phyloP scores from a whole-genome alignment of 2,329 filamentous ascomycete genomes.

The Microdochium nivale region DNA sequence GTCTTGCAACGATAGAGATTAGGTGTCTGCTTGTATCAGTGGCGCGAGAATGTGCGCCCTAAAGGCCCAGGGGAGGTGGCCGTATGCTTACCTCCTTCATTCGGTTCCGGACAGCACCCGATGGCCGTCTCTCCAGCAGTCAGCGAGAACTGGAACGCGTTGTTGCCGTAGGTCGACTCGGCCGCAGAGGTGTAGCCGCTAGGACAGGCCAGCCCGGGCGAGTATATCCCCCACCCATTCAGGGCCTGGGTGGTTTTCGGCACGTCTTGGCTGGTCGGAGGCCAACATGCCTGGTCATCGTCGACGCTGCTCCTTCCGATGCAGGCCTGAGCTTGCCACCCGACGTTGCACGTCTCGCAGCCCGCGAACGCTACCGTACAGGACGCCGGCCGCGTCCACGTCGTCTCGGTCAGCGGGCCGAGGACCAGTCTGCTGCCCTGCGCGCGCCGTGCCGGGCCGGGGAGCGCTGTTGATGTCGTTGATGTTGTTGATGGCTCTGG shows the following conservation, averaged over 20 bases:
- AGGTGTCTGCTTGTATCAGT: too few species aligned
- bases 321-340: slow-evolving; percentile 9
- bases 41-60: too few species aligned
- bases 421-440: slow-evolving; percentile 24
- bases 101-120: slow-evolving; percentile 7
- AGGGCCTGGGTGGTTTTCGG: slow-evolving; percentile 3
- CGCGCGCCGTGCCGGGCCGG: too few species aligned
- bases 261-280: slow-evolving; percentile 3
- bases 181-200: slow-evolving; percentile 7
- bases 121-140: slow-evolving; percentile 7
- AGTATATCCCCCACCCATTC: slow-evolving; percentile 8
- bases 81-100: neutral
- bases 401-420: slow-evolving; percentile 23
- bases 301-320: neutral
- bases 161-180: slow-evolving; percentile 3
- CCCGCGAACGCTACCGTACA: slow-evolving; percentile 6
- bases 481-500: too few species aligned
- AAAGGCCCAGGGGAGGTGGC: neutral
- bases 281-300: slow-evolving; percentile 9
- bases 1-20: neutral
- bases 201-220: slow-evolving; percentile 8
- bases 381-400: slow-evolving; percentile 6
- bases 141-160: slow-evolving; percentile 6
- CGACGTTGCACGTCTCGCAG: slow-evolving; percentile 2
- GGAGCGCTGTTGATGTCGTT: too few species aligned